phyloP scores from a whole-genome alignment of 2,329 filamentous ascomycete species.

The Albophoma yamanashiensis region DNA sequence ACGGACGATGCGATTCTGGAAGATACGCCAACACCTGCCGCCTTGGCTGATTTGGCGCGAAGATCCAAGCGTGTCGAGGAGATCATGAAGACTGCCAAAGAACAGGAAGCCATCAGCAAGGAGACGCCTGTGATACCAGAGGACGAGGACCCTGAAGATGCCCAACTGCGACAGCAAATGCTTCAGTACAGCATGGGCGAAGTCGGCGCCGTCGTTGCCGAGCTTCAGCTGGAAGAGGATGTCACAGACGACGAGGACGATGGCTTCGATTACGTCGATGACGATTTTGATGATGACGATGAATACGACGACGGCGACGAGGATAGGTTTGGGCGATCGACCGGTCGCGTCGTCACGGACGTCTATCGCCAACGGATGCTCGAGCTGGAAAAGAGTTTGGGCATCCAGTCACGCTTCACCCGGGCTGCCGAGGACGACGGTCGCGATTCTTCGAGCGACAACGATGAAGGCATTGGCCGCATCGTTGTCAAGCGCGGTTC shows the following conservation, averaged over 20 bases:
- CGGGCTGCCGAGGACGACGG: conserved; percentile 39
- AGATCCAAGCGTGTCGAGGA: conserved; percentile 40
- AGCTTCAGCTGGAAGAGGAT: conserved; percentile 72
- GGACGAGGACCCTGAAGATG: conserved; percentile 71
- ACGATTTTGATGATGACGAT: conserved; percentile 29
- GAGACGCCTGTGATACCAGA: conserved; percentile 50
- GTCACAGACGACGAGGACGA: conserved; percentile 43
- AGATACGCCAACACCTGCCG: conserved; percentile 12
- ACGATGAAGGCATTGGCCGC: conserved; percentile 45
- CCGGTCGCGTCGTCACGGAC: conserved; percentile 53
- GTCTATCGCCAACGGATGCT: conserved; percentile 77
- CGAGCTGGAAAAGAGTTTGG: conserved; percentile 67
- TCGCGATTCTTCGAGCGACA: conserved; percentile 23
- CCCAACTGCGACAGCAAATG: conserved; percentile 75
- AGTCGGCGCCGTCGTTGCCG: conserved; percentile 83
- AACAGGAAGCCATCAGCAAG: conserved; percentile 37
- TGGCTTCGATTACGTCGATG: conserved; percentile 44
- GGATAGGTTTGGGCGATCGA: conserved; percentile 67
- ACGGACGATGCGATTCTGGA: conserved; percentile 45
- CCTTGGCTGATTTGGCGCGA: conserved; percentile 19
- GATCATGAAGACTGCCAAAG: conserved; percentile 45
- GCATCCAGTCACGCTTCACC: conserved; percentile 42
- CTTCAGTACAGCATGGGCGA: conserved; percentile 81
- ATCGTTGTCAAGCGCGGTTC: conserved; percentile 33
- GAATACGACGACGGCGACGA: conserved; percentile 49